Base-by-base conservation (phyloP, 2,329 filamentous ascomycete species). In the Sarocladium strictum region DNA sequence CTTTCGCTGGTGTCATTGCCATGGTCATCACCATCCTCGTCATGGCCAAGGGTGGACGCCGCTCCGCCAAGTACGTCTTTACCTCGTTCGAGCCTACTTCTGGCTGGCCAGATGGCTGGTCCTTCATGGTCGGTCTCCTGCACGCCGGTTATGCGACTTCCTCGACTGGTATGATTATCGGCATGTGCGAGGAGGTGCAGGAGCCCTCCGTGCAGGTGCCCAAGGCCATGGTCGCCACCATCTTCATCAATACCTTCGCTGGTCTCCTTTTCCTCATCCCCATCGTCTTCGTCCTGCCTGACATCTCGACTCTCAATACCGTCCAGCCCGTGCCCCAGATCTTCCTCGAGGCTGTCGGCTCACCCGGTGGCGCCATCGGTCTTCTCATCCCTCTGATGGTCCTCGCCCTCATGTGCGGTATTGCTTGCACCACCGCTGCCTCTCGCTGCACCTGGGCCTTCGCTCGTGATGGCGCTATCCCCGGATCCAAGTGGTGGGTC, bases 141-240 rank as follows among this genome's bases (percentile, higher is more conserved):
- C 86, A 89, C 62, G 86, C 84, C 51, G 86, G 83, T 58, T 89
- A 90, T 63, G 85, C 84, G 45, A 89, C 86, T 14, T 89, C 86
- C 3, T 87, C 85, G 15, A 89, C 86, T 0, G 87, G 87, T 69
- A 90, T 90, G 87, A 86, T 90, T 56, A 86, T 90, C 65, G 87
- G 81, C 58, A 89, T 89, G 86, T 88, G 84, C 62, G 86, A 90
- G 69, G 86, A 89, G 67, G 85, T 88, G 12, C 75, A 79, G 64
- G 72, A 82, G 49, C 86, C 86, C 4, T 75, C 83, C 0, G 80
- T 76, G 2, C 86, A 89, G 66, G 85, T 89, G 7, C 85, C 86
- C 60, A 86, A 85, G 67, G 86, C 86, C 61, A 87, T 90, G 82
- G 84, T 88, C 45, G 73, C 73, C 53, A 86, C 85, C 59, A 77